Percentiles rank a stretch among this genome's conserved stretches.
phyloP scores from a whole-genome alignment of 495 filamentous ascomycete species.

The Neurospora tetrasperma region DNA sequence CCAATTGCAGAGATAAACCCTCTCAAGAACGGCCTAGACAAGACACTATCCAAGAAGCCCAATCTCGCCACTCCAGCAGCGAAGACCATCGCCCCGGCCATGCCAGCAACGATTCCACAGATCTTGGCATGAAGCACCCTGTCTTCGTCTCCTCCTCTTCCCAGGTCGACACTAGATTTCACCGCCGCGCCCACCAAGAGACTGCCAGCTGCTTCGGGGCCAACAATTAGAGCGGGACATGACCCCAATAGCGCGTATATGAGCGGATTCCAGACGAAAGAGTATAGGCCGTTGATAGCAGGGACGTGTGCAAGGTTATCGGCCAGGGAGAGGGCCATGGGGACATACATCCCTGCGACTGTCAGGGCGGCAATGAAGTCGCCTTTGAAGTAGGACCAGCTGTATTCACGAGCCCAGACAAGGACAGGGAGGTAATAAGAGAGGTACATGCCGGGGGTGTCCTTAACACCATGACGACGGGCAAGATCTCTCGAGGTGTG shows the following conservation, averaged over 20 bases:
- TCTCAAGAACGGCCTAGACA: slow-evolving; percentile 82
- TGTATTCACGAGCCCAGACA: slow-evolving; percentile 81
- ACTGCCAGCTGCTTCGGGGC: slow-evolving; percentile 89
- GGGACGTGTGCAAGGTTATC: slow-evolving; percentile 89
- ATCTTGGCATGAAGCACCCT: slow-evolving; percentile 62
- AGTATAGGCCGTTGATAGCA: slow-evolving; percentile 90
- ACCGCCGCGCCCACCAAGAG: slow-evolving; percentile 84
- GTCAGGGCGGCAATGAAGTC: slow-evolving; percentile 82
- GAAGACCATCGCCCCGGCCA: slow-evolving; percentile 80
- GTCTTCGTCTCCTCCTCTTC: slow-evolving; percentile 62
- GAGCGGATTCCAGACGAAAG: slow-evolving; percentile 84
- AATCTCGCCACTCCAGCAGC: slow-evolving; percentile 71
- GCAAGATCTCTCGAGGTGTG: slow-evolving; percentile 53
- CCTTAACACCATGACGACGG: slow-evolving; percentile 47
- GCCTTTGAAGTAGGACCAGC: slow-evolving; percentile 66
- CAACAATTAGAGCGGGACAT: slow-evolving; percentile 87
- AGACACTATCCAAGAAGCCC: slow-evolving; percentile 91
- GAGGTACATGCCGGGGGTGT: slow-evolving; percentile 59
- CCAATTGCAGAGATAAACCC: slow-evolving; percentile 97
- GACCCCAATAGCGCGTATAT: slow-evolving; percentile 84
- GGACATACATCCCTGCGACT: slow-evolving; percentile 93
- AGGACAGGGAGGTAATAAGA: slow-evolving; percentile 89
- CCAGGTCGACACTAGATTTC: slow-evolving; percentile 58
- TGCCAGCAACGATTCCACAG: slow-evolving; percentile 78
- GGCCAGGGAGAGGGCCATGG: slow-evolving; percentile 92